Evolutionary conservation across 176 grass and related monocot genomes (phyloP).

Genomic region (Miscanthus lutarioriparius): DNA sequence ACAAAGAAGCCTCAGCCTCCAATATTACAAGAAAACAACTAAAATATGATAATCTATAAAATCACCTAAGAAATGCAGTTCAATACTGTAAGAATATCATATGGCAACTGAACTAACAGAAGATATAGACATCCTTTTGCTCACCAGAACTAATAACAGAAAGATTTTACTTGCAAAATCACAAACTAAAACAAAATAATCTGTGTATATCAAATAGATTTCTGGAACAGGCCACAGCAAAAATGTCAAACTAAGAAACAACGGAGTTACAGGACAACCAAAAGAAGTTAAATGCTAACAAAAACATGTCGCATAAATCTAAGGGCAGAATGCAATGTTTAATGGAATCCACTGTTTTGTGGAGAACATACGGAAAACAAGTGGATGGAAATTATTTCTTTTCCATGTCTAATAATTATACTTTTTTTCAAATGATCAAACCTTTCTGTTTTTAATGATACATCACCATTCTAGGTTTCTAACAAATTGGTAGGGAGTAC

Average conservation of each 20-base stretch:
- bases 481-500: background rate
- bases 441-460: background rate
- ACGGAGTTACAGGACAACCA: background rate
- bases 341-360: background rate
- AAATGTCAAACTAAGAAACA: background rate
- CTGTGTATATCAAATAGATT: background rate
- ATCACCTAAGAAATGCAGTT: background rate
- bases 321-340: background rate
- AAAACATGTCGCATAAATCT: background rate
- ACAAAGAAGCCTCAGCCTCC: background rate
- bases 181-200: background rate
- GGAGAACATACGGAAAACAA: background rate
- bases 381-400: background rate
- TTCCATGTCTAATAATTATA: background rate
- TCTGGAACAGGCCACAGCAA: background rate
- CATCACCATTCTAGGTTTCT: background rate
- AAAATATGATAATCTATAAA: background rate
- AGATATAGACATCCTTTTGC: background rate
- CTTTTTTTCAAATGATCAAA: background rate
- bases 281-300: background rate
- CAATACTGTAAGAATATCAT: background rate
- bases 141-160: background rate
- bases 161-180: background rate
- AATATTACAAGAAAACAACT: conserved; percentile 14
- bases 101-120: background rate